These are phyloP conservation scores for Asclepias syriaca DNA, from an alignment of 257 asterid genomes.

Conservation along the genomic window DNA sequence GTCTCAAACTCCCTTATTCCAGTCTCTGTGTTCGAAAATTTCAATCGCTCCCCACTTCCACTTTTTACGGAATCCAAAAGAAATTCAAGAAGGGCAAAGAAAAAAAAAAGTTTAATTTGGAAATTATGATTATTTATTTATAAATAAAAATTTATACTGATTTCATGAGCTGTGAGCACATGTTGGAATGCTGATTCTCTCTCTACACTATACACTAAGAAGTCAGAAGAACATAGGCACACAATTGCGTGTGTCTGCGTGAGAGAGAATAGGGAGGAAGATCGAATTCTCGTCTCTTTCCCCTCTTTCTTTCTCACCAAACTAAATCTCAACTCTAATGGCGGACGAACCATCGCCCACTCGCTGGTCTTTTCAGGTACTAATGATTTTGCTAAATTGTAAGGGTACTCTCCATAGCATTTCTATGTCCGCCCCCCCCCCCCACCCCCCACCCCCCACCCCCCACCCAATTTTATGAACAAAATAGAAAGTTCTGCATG, in stretches of 20 bases:
- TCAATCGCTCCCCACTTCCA: neutral
- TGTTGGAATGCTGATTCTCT: neutral
- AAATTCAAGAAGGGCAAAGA: neutral
- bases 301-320: constrained; percentile 6
- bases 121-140: neutral
- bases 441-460: too few species aligned
- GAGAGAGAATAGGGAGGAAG: constrained; percentile 11
- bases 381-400: neutral
- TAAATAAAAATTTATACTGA: neutral
- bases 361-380: constrained; percentile 92
- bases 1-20: too few species aligned
- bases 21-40: neutral
- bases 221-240: neutral
- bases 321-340: constrained; percentile 32
- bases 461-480: too few species aligned
- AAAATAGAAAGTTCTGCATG: neutral
- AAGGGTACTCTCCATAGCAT: constrained; percentile 10
- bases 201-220: neutral
- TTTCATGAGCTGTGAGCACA: neutral
- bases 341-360: constrained; percentile 85
- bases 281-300: constrained; percentile 13
- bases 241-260: neutral
- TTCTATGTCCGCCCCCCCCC: neutral
- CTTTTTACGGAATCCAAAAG: neutral
- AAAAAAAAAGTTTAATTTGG: neutral